Conservation (phyloP, 306 rosid genomes). For the Delonix regia region DNA sequence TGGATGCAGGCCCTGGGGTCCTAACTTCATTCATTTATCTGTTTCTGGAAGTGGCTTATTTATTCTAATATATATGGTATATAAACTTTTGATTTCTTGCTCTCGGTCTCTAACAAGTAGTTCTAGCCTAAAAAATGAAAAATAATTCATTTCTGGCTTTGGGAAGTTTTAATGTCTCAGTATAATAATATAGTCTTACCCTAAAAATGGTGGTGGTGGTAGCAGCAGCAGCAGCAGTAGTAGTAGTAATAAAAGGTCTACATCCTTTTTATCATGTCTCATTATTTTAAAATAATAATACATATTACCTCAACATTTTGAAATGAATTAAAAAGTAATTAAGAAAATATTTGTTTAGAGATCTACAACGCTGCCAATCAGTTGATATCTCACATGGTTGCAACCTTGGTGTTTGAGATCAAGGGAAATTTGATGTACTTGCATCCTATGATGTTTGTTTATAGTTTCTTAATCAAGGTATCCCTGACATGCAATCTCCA, state of each 20-base stretch:
- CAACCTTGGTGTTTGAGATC: neutral
- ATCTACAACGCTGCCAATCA: neutral
- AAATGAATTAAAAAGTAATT: neutral
- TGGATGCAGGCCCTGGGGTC: neutral
- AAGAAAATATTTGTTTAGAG: neutral
- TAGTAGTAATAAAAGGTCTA: neutral
- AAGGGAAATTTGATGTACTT: neutral
- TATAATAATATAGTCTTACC: neutral
- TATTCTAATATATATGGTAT: neutral
- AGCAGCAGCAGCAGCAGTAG: too few relatives aligned
- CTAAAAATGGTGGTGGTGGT: neutral
- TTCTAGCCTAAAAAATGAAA: neutral
- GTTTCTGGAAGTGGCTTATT: slow-evolving; percentile 8
- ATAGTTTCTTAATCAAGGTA: slow-evolving; percentile 28
- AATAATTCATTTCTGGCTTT: neutral
- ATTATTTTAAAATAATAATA: neutral
- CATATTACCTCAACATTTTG: neutral
- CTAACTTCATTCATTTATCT: neutral
- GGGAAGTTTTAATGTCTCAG: neutral
- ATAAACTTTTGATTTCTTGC: neutral
- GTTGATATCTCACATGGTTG: neutral
- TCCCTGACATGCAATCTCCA: slow-evolving; percentile 29
- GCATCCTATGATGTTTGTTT: neutral
- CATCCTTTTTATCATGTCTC: neutral
- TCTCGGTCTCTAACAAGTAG: neutral